phyloP scores from a whole-genome alignment of 1,284 basidiomycete species.

The Takashimella koratensis region DNA sequence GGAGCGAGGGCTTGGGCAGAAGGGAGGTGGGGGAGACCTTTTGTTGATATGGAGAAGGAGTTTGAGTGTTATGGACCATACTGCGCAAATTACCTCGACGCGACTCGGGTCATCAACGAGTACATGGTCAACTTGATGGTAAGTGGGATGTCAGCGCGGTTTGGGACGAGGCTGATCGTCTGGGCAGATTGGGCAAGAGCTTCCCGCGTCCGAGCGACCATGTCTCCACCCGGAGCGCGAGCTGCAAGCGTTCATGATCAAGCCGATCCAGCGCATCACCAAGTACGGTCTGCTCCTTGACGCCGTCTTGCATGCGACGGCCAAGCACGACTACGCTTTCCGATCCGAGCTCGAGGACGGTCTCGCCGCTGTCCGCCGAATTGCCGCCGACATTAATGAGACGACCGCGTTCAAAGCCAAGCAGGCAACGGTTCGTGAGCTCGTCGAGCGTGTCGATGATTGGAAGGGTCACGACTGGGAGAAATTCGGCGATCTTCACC shows the following conservation, averaged over 20 bases:
- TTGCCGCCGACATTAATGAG: constrained; percentile 95
- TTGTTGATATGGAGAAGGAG: constrained; percentile 73
- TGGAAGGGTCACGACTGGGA: constrained; percentile 98
- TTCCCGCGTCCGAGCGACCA: constrained; percentile 30
- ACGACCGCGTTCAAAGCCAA: constrained; percentile 74
- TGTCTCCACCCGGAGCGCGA: constrained; percentile 55
- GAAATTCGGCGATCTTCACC: constrained; percentile 86
- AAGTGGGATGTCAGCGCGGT: constrained; percentile 44
- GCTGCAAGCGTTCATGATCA: constrained; percentile 78
- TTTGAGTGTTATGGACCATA: constrained; percentile 96
- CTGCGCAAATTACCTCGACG: constrained; percentile 91
- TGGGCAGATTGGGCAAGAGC: constrained; percentile 35
- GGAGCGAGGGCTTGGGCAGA: constrained; percentile 65
- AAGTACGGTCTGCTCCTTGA: constrained; percentile 68
- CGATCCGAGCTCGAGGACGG: constrained; percentile 81
- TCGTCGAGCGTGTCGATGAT: constrained; percentile 89
- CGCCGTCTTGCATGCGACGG: constrained; percentile 39
- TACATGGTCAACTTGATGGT: constrained; percentile 80
- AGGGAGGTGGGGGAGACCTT: constrained; percentile 82
- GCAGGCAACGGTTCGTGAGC: constrained; percentile 72
- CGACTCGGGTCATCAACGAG: constrained; percentile 77
- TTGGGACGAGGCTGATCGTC: constrained; percentile 6
- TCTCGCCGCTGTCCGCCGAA: constrained; percentile 79
- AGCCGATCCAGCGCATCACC: constrained; percentile 71
- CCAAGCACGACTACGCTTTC: constrained; percentile 59